These are phyloP conservation scores for Sorghum bicolor DNA, from an alignment of 176 grass and related monocot species.

Conservation along the genomic window DNA sequence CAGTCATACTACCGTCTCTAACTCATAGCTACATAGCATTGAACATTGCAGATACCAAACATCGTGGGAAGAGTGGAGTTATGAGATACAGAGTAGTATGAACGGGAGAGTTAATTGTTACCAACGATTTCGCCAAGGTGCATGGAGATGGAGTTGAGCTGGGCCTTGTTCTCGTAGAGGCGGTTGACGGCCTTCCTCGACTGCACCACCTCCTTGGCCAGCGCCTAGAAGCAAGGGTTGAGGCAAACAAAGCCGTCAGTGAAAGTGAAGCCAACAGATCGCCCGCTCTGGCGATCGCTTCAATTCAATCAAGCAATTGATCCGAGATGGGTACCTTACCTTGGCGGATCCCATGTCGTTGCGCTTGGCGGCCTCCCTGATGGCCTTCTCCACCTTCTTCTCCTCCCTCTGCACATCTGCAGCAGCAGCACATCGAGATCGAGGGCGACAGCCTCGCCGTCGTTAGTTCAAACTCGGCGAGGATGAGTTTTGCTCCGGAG, in stretches of 20 bases:
- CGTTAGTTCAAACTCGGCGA: not conserved
- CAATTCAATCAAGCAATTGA: not conserved
- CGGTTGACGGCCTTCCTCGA: conserved; percentile 80
- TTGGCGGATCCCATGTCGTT: conserved; percentile 95
- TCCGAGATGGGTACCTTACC: conserved; percentile 16
- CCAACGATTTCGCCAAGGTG: conserved; percentile 95
- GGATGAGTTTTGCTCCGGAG: not conserved
- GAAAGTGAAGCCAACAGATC: not conserved
- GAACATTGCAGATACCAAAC: not conserved
- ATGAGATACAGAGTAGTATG: not conserved
- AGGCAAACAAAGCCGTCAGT: too few relatives aligned
- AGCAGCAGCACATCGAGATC: not conserved
- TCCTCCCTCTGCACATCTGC: conserved; percentile 90
- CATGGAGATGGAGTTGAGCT: conserved; percentile 90
- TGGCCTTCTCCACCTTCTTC: conserved; percentile 87
- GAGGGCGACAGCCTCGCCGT: not conserved
- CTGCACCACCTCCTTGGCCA: conserved; percentile 87
- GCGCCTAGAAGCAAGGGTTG: conserved; percentile 35
- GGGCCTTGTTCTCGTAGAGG: conserved; percentile 94
- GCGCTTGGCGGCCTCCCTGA: conserved; percentile 79
- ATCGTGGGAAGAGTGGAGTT: not conserved
- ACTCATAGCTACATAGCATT: too few relatives aligned
- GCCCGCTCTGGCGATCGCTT: not conserved
- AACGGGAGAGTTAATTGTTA: conserved; percentile 12
- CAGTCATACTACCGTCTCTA: not conserved